A percentile compares a stretch with the other conserved stretches of the same genome.
These are phyloP conservation scores for Exophiala calicioides DNA, from an alignment of 2,329 filamentous ascomycete genomes.

Conservation along the genomic window DNA sequence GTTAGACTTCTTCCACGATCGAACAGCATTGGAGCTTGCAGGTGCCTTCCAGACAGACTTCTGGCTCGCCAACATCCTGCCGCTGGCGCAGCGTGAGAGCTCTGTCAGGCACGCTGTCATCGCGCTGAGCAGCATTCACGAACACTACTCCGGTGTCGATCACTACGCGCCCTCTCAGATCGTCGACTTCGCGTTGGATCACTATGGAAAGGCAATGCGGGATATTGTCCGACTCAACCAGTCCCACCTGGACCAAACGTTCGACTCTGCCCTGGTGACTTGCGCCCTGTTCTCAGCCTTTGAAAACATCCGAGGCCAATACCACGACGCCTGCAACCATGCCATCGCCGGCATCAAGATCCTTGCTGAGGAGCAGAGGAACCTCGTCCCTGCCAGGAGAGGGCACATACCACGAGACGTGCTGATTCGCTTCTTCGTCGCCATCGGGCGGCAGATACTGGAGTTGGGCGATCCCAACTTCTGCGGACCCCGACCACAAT, in stretches of 20 bases:
- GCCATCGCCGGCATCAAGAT: slow-evolving; percentile 37
- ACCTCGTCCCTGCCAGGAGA: not conserved
- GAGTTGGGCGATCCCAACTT: slow-evolving; percentile 20
- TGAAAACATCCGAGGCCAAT: slow-evolving; percentile 56
- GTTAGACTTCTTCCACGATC: slow-evolving; percentile 34
- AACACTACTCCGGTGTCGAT: slow-evolving; percentile 27
- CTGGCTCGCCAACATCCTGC: slow-evolving; percentile 32
- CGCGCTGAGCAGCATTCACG: slow-evolving; percentile 36
- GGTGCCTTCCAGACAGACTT: slow-evolving; percentile 34
- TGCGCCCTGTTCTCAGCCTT: slow-evolving; percentile 57
- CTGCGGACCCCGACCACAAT: slow-evolving; percentile 2
- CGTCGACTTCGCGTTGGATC: slow-evolving; percentile 42
- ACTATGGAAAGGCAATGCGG: slow-evolving; percentile 54
- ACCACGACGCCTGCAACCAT: slow-evolving; percentile 45
- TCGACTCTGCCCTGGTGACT: slow-evolving; percentile 44
- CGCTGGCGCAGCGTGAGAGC: slow-evolving; percentile 32
- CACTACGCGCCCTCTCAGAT: slow-evolving; percentile 7
- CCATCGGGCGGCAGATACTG: slow-evolving; percentile 17
- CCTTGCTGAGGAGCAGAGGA: slow-evolving; percentile 23
- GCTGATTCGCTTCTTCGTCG: slow-evolving; percentile 19
- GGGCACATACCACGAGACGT: slow-evolving; percentile 5
- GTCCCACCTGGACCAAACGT: slow-evolving; percentile 35
- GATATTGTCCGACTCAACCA: slow-evolving; percentile 42
- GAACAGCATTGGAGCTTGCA: slow-evolving; percentile 32
- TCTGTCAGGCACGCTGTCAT: slow-evolving; percentile 34